Evolutionary conservation across 2,329 filamentous ascomycete species (phyloP), one percentile per base, ranked within the genome.

Genomic region (Penicillium sp.): DNA sequence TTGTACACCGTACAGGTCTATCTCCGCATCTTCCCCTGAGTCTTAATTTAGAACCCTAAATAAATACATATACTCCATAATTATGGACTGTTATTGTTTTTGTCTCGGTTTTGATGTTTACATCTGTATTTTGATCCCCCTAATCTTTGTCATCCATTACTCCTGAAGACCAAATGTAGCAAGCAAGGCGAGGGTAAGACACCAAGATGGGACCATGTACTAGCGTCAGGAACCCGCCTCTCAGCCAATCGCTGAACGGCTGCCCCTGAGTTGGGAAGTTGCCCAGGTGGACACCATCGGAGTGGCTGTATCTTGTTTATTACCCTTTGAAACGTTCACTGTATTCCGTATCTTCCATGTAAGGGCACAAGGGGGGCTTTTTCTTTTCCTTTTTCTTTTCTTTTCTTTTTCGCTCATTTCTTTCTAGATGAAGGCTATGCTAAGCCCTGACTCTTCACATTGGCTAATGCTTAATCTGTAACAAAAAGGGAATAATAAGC

Each of bases 161-260:
- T 55, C 14, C 10, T 16, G 34, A 10, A 26, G 16, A 11, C 22
- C 4, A 24, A 32, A 48, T 55, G 55, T 46, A 60, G 5, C 47
- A 56, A 54, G 61, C 55, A 63, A 63, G 61, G 61, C 22, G 44
- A 44, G 24, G n/a, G 42, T 59, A 56, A 58, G 56, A 56, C 55
- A 48, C 37, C 39, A 53, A 51, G 56, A 49, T 26, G 26, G 43
- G 20, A 24, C 31, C 31, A 22, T 18, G 7, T 18, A 5, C 37
- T 67, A 62, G 66, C 53, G 66, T 61, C 66, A 69, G 66, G 66
- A 66, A 69, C 66, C 64, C 57, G 58, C 10, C n/a, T 5, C 7
- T 13, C 35, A 20, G 16, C 67, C 66, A 69, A 67, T 68, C 46
- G 58, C 1, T 5, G 16, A 10, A 2, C n/a, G 16, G 22, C 48